Percentiles rank a stretch among this genome's conserved stretches.
phyloP scores from a whole-genome alignment of 495 filamentous ascomycete genomes.

The Haplographium delicatum region DNA sequence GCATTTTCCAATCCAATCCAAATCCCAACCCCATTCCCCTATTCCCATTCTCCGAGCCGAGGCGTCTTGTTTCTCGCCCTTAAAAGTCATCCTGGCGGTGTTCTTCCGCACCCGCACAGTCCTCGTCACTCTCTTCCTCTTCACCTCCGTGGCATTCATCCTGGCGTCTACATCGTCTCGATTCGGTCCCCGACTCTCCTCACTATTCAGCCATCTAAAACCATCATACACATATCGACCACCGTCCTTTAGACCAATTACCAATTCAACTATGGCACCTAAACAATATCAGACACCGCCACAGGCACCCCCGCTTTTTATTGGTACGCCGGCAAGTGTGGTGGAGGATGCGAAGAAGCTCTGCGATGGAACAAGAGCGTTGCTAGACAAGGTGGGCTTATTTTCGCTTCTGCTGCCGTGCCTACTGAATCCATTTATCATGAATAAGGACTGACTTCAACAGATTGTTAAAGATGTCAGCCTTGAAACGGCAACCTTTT shows the following conservation, averaged over 20 bases:
- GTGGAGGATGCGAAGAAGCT: constrained; percentile 70
- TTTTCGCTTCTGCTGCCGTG: too few species aligned
- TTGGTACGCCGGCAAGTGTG: constrained; percentile 70
- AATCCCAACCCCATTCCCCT: neutral
- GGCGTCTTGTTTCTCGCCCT: neutral
- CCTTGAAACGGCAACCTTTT: constrained; percentile 60
- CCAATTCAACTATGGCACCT: constrained; percentile 63
- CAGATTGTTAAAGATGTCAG: constrained; percentile 61
- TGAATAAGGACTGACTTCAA: too few species aligned
- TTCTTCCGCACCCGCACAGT: constrained; percentile 11
- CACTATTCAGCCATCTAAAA: constrained; percentile 46
- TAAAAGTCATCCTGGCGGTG: neutral
- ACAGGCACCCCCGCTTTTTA: constrained; percentile 81
- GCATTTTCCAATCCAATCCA: neutral
- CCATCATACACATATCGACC: constrained; percentile 5
- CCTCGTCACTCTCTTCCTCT: constrained; percentile 51
- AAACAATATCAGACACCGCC: constrained; percentile 64
- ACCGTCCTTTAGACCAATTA: constrained; percentile 28
- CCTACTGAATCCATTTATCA: too few species aligned
- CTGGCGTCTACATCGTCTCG: constrained; percentile 61
- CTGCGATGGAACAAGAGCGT: constrained; percentile 58
- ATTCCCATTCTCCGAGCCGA: neutral
- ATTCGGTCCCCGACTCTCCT: constrained; percentile 56
- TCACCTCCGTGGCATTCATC: constrained; percentile 58
- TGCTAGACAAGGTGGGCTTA: constrained; percentile 55